Evolutionary conservation across 2,329 filamentous ascomycete genomes (phyloP), one percentile per base, ranked within the genome.

Genomic region (Herpotrichia juniperi): DNA sequence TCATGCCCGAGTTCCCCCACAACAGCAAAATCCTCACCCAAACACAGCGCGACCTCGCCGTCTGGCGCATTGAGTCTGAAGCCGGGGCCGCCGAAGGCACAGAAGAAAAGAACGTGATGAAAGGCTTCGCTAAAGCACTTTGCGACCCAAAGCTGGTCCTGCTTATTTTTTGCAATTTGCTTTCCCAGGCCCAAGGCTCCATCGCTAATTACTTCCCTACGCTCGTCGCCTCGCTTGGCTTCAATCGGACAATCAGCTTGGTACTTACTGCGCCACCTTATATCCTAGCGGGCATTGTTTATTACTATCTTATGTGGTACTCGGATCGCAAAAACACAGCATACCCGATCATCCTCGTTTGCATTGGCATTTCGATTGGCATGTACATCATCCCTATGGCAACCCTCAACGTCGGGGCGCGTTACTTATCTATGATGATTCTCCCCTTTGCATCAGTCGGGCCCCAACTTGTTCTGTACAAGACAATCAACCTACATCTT

Each of bases 121-220:
- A 77, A 22, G 83, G 83, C 2, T 68, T 84, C 35, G 74, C 78
- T 37, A 81, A 86, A 77, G 81, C 83, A 1, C 59, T 84, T 31
- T 81, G 79, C 63, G 84, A 87, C 55, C 34, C 73, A 62, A 86
- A 85, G 74, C 81, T 85, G 51, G 84, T 84, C 57, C 60, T 86
- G 51, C 81, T 86, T 79, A 84, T 84, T 76, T 48, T 86, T 9
- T 82, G 82, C 12, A 80, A 85, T 51, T 81, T 81, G 14, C 80
- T 82, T 2, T 85, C 84, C 49, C 81, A 85, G 14, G 76, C 84
- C 14, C 82, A 83, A 4, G 69, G 83, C 5, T 83, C 81, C 7
- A 63, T 62, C 43, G 59, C 59, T 24, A 62, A 62, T 30, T 86
- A 83, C 67, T 83, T 82, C 67, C 81, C 81, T 0, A 79, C 80